Evolutionary conservation across 2,329 filamentous ascomycete genomes (phyloP), one percentile per base, ranked within the genome.

Genomic region (Diplodia scrobiculata): DNA sequence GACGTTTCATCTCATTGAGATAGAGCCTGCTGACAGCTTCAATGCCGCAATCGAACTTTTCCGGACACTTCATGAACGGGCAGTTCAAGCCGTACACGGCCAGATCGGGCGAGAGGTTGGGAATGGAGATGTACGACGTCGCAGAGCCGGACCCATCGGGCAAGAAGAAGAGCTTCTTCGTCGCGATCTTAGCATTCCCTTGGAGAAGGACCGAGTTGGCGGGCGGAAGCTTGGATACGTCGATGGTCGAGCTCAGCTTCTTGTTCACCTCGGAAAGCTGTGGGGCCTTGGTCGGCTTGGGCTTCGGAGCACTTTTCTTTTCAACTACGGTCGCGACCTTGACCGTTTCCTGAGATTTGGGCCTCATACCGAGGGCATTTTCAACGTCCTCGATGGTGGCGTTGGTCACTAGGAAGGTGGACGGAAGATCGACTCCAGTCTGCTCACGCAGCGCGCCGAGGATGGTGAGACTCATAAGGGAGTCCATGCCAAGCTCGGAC

Each of bases 11-110:
- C 77, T 91, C 89, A 4, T 82, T 79, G 47, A 90, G 84, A 76
- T 88, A 90, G 73, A 88, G 84, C 69, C 83, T 77, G 5, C 87
- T 85, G 73, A 89, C 86, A 29, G 86, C 86, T 71, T 87, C 84
- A 64, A 90, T 85, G 67, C 87, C 87, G 71, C 86, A 88, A 32
- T 82, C 83, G 78, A 84, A 89, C 71, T 88, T 84, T 67, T 87
- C 83, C 0, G 88, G 88, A 1, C 82, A 85, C 78, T 87, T 89
- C 86, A 90, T 87, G 79, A 87, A 91, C 4, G 88, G 88, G 58
- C 86, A 90, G 76, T 90, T 90, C 70, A 91, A 76, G 64, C 82
- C 82, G 70, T 80, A 84, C 11, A 83, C 81, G 58, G 78, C 79
- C 70, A 83, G 76, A 68, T 83, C 79, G n/a, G 79, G 73, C 32